Percentiles rank a stretch among this genome's conserved stretches.
Evolutionary conservation across 1,139 yeast genomes (phyloP).

Genomic region (Hanseniaspora sp.): DNA sequence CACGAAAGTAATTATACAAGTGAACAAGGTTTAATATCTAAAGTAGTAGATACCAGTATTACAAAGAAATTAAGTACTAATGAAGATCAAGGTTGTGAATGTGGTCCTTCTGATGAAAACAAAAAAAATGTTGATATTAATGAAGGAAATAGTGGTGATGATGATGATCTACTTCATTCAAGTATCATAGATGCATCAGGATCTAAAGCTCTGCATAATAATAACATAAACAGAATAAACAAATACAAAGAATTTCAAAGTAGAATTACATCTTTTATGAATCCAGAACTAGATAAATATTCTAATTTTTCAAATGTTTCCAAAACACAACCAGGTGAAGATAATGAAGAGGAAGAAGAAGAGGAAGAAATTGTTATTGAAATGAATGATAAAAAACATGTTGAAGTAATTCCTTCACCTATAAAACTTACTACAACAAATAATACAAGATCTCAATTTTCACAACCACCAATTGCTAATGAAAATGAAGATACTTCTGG

Average conservation of each 20-base stretch:
- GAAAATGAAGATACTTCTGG: not conserved
- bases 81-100: too few relatives aligned
- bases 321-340: not conserved
- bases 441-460: not conserved
- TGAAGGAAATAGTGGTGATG: too few relatives aligned
- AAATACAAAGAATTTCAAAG: constrained; percentile 4
- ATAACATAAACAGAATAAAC: not conserved
- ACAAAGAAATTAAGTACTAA: too few relatives aligned
- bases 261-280: constrained; percentile 11
- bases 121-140: too few relatives aligned
- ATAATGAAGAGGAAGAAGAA: not conserved
- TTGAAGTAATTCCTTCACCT: constrained; percentile 1
- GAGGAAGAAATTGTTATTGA: constrained; percentile 9
- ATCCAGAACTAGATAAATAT: not conserved
- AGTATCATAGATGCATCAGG: not conserved
- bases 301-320: not conserved
- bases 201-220: not conserved
- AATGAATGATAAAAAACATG: constrained; percentile 1
- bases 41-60: too few relatives aligned
- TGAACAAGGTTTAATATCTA: too few relatives aligned
- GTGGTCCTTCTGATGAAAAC: too few relatives aligned
- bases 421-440: not conserved
- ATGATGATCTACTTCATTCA: not conserved
- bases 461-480: not conserved
- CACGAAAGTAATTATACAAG: too few relatives aligned